A percentile compares a stretch with the other conserved stretches of the same genome.
phyloP scores from a whole-genome alignment of 371 early-diverging fungal genomes.

The Rhizomucor pusillus region DNA sequence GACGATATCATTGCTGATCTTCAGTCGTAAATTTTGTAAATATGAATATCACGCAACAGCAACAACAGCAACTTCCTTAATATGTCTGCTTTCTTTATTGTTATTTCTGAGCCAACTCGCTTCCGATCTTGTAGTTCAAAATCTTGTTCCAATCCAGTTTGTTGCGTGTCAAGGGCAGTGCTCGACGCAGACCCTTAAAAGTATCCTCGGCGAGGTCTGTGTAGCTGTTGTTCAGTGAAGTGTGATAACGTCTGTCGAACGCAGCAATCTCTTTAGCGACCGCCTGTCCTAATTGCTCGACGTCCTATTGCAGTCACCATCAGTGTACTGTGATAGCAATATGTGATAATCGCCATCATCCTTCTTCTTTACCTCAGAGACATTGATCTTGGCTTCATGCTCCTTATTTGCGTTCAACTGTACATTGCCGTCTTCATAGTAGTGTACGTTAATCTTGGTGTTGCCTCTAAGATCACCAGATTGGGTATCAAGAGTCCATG shows the following conservation, averaged over 20 bases:
- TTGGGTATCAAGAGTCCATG: conserved; percentile 68
- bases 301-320: conserved; percentile 33
- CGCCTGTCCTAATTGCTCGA: conserved; percentile 44
- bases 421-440: conserved; percentile 98
- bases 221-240: conserved; percentile 80
- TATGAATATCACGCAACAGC: neutral
- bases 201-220: conserved; percentile 77
- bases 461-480: conserved; percentile 66
- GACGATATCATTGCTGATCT: conserved; percentile 45
- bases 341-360: neutral
- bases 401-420: conserved; percentile 83
- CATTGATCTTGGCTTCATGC: conserved; percentile 31
- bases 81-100: neutral
- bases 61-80: neutral
- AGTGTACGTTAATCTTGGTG: conserved; percentile 84
- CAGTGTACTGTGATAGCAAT: neutral
- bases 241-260: conserved; percentile 83
- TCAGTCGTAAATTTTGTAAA: neutral
- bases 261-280: conserved; percentile 64
- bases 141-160: conserved; percentile 93
- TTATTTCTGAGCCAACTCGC: conserved; percentile 47
- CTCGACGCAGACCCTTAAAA: conserved; percentile 89
- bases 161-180: conserved; percentile 87
- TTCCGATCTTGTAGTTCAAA: conserved; percentile 59
- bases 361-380: conserved; percentile 19